phyloP scores from a whole-genome alignment of 192 early-diverging fungal genomes.

The Rhizoclosmatium sp. region DNA sequence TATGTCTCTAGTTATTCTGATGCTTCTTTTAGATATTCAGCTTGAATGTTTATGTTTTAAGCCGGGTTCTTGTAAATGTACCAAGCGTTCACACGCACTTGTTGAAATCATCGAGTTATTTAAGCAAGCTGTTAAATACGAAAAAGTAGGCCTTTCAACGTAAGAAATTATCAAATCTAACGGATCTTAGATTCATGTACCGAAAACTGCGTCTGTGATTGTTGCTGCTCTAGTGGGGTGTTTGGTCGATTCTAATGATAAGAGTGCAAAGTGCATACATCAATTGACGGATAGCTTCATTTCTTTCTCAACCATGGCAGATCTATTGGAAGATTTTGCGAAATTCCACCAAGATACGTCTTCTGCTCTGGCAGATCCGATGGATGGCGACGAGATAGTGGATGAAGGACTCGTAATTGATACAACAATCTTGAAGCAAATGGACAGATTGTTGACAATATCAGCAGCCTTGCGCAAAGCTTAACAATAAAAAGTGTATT shows the following conservation, averaged over 20 bases:
- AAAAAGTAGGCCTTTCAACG: not conserved
- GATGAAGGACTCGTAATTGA: not conserved
- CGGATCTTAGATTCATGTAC: constrained; percentile 1
- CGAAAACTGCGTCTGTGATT: constrained; percentile 30
- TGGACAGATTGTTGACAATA: constrained; percentile 8
- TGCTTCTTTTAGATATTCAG: not conserved
- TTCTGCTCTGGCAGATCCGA: not conserved
- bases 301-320: constrained; percentile 16
- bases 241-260: not conserved
- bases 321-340: constrained; percentile 11
- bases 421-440: constrained; percentile 25
- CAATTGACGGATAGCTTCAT: constrained; percentile 3
- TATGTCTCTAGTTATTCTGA: not conserved
- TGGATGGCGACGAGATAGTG: not conserved
- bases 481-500: too few relatives aligned
- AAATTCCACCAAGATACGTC: not conserved
- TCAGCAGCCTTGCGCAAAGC: too few relatives aligned
- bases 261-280: not conserved
- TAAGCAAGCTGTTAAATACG: constrained; percentile 7
- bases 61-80: not conserved
- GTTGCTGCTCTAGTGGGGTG: constrained; percentile 28
- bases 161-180: too few relatives aligned
- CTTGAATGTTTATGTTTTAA: not conserved
- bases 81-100: not conserved
- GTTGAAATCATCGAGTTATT: constrained; percentile 11